These are phyloP conservation scores for Penicillium freii DNA, from an alignment of 2,329 filamentous ascomycete genomes.

Conservation along the genomic window DNA sequence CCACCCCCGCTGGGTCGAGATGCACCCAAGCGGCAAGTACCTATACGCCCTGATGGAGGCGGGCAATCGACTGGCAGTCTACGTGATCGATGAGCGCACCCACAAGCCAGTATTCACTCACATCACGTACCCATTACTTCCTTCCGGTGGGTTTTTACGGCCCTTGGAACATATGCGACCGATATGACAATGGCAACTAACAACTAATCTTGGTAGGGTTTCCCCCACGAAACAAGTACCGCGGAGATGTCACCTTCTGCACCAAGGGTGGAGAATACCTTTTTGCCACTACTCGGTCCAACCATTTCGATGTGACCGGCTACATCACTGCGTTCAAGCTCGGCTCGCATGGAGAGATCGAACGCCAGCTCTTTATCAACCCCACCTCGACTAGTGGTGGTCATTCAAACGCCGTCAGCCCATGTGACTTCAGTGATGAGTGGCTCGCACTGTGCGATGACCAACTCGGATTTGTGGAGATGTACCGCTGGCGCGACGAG, in stretches of 20 bases:
- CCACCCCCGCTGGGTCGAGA: constrained; percentile 84
- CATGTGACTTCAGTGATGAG: constrained; percentile 80
- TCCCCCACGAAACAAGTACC: constrained; percentile 61
- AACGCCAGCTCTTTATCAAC: constrained; percentile 74
- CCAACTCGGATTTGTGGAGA: constrained; percentile 81
- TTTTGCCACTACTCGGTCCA: constrained; percentile 80
- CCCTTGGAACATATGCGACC: not conserved
- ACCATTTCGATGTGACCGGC: constrained; percentile 71
- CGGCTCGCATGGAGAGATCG: constrained; percentile 65
- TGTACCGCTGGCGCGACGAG: constrained; percentile 83
- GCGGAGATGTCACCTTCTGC: constrained; percentile 78
- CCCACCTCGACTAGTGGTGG: constrained; percentile 84
- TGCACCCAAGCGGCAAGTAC: constrained; percentile 74
- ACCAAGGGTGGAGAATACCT: constrained; percentile 69
- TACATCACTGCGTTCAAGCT: constrained; percentile 81
- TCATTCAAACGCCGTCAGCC: constrained; percentile 83
- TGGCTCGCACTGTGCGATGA: constrained; percentile 90
- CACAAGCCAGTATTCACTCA: constrained; percentile 77
- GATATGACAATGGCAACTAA: constrained; percentile 3
- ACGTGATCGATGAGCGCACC: constrained; percentile 71
- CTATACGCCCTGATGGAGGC: constrained; percentile 87
- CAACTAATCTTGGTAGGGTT: constrained; percentile 25
- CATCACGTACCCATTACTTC: constrained; percentile 73
- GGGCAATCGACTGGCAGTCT: constrained; percentile 80
- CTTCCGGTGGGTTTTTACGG: constrained; percentile 57